Base-by-base conservation (phyloP, 768 basidiomycete species). In the Dioszegia aurantiaca region DNA sequence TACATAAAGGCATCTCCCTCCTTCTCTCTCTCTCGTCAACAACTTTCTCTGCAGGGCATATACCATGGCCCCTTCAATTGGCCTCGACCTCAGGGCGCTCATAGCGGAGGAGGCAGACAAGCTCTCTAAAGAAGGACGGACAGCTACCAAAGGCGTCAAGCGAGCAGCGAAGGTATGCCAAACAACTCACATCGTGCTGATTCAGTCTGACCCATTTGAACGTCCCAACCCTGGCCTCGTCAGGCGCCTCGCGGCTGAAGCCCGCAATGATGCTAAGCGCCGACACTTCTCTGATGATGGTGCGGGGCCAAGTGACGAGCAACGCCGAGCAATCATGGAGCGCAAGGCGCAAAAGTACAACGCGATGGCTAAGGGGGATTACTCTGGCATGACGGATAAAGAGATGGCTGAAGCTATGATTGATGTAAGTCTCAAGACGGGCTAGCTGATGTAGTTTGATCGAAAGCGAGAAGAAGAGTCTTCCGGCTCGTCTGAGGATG, bases 281-380 rank as follows among this genome's bases (percentile, higher is more conserved):
- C 55, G 69, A 16, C 55, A 62, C 19, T 73, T 70, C 37, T 44
- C 55, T 9, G 63, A 67, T 30, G 62, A 64, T 24, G 33, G 33
- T 14, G 63, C 60, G 28, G 66, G 69, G 17, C 69, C 65, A 0
- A 66, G 62, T 26, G 72, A 72, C 37, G 64, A 68, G 30, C 66
- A 72, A 44, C 54, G 75, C 26, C 49, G 65, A n/a, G 65, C 44
- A 19, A 73, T 72, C 30, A 61, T 77, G 47, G 45, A 58, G 31
- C 61, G 55, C 0, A 77, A 77, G 51, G 73, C 75, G n/a, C 67
- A 60, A 53, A 69, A 66, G 52, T 77, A 77, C 53, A 69, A 72
- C n/a, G 62, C 62, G 30, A 37, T 77, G 40, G 42, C 59, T 26
- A 56, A 62, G 36, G 75, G 75, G 12, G 72, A 74, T 46, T 67